These are phyloP conservation scores for Geranomyces variabilis DNA, from an alignment of 192 early-diverging fungal genomes.

Conservation along the genomic window DNA sequence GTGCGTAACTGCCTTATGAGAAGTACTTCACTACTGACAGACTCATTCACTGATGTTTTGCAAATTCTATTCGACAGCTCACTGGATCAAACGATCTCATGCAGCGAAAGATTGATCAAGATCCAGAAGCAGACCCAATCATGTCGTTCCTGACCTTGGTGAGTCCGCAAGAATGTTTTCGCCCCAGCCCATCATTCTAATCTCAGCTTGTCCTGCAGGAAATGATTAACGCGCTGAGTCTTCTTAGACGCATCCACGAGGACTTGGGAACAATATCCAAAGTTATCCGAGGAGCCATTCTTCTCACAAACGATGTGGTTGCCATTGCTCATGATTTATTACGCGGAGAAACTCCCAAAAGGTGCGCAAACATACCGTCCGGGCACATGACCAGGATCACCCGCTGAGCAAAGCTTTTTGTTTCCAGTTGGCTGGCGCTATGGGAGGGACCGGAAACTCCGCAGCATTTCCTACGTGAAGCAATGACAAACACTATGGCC, in stretches of 20 bases:
- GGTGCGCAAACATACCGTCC: conserved; percentile 1
- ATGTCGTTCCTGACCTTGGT: conserved; percentile 49
- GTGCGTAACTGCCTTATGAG: conserved; percentile 9
- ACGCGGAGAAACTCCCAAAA: conserved; percentile 44
- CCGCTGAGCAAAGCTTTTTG: background rate
- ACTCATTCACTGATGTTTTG: too few species aligned
- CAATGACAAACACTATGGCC: conserved; percentile 35
- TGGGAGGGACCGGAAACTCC: conserved; percentile 53
- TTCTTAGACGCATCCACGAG: conserved; percentile 48
- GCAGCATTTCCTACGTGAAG: conserved; percentile 43
- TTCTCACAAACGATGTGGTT: conserved; percentile 50
- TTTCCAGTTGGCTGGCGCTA: conserved; percentile 36
- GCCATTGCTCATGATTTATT: conserved; percentile 39
- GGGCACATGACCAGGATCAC: background rate
- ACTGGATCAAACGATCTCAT: conserved; percentile 53
- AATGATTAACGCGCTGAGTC: conserved; percentile 35
- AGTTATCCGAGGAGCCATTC: conserved; percentile 45
- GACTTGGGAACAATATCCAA: conserved; percentile 46
- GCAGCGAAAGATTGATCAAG: conserved; percentile 40
- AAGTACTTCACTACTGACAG: background rate
- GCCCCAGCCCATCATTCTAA: too few species aligned
- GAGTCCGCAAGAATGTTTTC: background rate
- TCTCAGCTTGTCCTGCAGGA: conserved; percentile 36
- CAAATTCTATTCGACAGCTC: conserved; percentile 31
- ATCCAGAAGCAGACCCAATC: conserved; percentile 46